Evolutionary conservation across 2,329 filamentous ascomycete genomes (phyloP), one percentile per base, ranked within the genome.

Genomic region (Aspergillus sp.): DNA sequence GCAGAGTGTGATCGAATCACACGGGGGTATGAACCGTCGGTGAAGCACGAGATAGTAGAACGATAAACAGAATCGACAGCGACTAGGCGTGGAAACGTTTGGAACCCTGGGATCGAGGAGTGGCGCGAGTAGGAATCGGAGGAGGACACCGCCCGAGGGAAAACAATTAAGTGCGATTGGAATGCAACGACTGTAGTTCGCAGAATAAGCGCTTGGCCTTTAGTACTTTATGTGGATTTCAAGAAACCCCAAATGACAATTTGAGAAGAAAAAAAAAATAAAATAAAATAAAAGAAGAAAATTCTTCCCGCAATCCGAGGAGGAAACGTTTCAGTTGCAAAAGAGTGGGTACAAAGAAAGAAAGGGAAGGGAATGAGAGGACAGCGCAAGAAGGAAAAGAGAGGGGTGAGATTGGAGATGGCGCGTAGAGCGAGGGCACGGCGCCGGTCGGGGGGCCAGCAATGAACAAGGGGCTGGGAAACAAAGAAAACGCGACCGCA

Each of bases 1-100:
- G 58, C 52, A 49, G 26, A 55, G 58, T 63, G 51, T 58, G 57
- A 52, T 54, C 54, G 62, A 55, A 60, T 65, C 54, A 60, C 54
- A 57, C 57, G 55, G 58, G 29, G 32, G 22, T 42, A 36, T 42
- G 36, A 39, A 57, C 52, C 26, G 45, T 49, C 32, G 54, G 50
- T 63, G 60, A 59, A 60, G 58, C 59, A 55, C 53, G 22, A 54
- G 56, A 26, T 52, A 58, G 20, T 52, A 42, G 20, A 26, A 32
- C 9, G 32, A 29, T 18, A 14, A 31, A 31, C 52, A 56, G 31
- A 54, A 59, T 54, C 47, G 51, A 57, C 47, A 51, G 29, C 49
- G 31, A 59, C 18, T 42, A 52, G 54, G 57, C 49, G 52, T 57
- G 56, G 26, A 54, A 47, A 53, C 52, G 56, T 55, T 56, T 36